phyloP scores from a whole-genome alignment of 2,329 filamentous ascomycete species.

The Monilinia fructicola region DNA sequence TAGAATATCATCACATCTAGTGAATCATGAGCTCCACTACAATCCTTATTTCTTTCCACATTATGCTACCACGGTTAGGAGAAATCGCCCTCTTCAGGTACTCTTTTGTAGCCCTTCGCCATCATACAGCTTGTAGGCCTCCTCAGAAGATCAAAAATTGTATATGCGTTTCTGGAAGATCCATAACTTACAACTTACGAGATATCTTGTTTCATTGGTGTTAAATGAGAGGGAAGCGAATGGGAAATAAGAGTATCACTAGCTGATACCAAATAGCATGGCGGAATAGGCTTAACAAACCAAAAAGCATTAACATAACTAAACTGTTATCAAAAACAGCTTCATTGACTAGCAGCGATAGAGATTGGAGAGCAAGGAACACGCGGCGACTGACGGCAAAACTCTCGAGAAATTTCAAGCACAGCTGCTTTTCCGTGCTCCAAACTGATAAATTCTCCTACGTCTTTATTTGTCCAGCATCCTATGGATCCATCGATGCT shows the following conservation, averaged over 20 bases:
- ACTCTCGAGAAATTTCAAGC: background rate
- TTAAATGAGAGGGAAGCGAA: background rate
- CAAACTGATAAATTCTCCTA: background rate
- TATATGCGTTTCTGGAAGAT: background rate
- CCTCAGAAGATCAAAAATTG: background rate
- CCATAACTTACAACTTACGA: background rate
- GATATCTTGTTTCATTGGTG: background rate
- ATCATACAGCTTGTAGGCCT: background rate
- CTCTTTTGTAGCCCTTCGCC: background rate
- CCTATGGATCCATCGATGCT: too few species aligned
- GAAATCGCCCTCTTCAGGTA: background rate
- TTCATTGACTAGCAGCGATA: background rate
- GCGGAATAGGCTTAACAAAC: too few species aligned
- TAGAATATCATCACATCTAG: background rate
- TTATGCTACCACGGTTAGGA: background rate
- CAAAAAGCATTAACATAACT: too few species aligned
- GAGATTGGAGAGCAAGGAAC: background rate
- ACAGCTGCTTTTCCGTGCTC: background rate
- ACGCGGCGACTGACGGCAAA: background rate
- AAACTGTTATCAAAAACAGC: too few species aligned
- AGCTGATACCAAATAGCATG: background rate
- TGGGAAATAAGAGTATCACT: background rate
- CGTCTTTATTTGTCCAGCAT: background rate
- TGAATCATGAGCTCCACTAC: background rate
- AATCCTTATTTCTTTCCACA: background rate